Percentiles rank a stretch among this genome's conserved stretches.
Evolutionary conservation across 352 stramenopile genomes (phyloP).

Genomic region (Phytophthora agathidicida): DNA sequence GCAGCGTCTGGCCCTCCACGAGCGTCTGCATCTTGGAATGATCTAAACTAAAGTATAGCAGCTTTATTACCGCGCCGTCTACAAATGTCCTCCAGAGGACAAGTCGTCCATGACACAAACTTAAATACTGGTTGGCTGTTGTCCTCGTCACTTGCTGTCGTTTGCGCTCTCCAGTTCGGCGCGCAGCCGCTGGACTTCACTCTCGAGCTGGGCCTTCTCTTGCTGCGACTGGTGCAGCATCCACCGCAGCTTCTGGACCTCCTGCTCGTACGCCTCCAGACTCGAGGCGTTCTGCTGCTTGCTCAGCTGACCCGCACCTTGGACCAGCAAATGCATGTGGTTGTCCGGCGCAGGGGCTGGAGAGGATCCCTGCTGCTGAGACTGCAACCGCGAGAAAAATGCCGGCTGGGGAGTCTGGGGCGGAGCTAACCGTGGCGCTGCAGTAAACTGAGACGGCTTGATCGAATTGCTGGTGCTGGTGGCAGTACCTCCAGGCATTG

Average conservation of each 20-base stretch:
- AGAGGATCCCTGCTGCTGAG: slow-evolving; percentile 17
- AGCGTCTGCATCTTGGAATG: slow-evolving; percentile 39
- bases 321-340: slow-evolving; percentile 72
- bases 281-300: slow-evolving; percentile 60
- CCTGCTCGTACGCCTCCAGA: slow-evolving; percentile 67
- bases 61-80: slow-evolving; percentile 15
- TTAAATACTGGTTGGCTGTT: slow-evolving; percentile 34
- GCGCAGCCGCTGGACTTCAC: slow-evolving; percentile 71
- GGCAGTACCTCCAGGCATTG: slow-evolving; percentile 22
- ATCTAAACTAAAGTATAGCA: neutral
- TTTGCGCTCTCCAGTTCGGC: slow-evolving; percentile 44
- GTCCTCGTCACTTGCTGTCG: slow-evolving; percentile 18
- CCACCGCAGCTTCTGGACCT: slow-evolving; percentile 67
- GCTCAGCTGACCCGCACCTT: slow-evolving; percentile 65
- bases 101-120: slow-evolving; percentile 16
- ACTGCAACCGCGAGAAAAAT: slow-evolving; percentile 53
- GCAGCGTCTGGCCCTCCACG: slow-evolving; percentile 73
- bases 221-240: slow-evolving; percentile 77
- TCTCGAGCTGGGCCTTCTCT: slow-evolving; percentile 67
- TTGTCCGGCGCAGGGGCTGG: slow-evolving; percentile 33
- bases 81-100: slow-evolving; percentile 18
- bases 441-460: slow-evolving; percentile 31
- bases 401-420: slow-evolving; percentile 29
- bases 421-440: slow-evolving; percentile 27
- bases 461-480: slow-evolving; percentile 17